Evolutionary conservation across 441 rosid species (phyloP).

Genomic region (Isatis lusitanica): DNA sequence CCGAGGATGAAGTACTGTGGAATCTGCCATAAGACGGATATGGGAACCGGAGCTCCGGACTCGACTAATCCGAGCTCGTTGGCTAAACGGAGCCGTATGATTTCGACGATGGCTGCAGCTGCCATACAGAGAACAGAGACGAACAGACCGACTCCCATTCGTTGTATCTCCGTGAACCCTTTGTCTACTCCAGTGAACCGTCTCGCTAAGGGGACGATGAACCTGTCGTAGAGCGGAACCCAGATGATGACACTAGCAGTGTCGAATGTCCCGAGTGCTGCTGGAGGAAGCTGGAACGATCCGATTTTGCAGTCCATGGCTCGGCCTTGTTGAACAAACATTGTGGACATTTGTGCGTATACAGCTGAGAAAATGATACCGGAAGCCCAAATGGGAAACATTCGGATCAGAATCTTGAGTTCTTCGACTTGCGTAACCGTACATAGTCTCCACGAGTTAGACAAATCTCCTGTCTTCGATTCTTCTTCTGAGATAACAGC

Average conservation of each 20-base stretch:
- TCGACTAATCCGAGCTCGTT: constrained; percentile 70
- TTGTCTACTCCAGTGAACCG: constrained; percentile 72
- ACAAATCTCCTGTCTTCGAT: constrained; percentile 47
- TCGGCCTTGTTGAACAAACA: constrained; percentile 93
- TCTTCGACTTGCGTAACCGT: constrained; percentile 92
- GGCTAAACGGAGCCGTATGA: constrained; percentile 58
- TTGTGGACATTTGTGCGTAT: constrained; percentile 75
- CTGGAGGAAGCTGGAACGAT: constrained; percentile 83
- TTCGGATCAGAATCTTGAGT: constrained; percentile 74
- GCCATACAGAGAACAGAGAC: constrained; percentile 65
- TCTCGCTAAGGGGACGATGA: constrained; percentile 79
- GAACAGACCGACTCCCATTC: constrained; percentile 86
- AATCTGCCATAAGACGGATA: constrained; percentile 81
- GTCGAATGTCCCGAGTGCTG: constrained; percentile 69
- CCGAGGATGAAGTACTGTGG: constrained; percentile 79
- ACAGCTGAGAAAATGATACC: constrained; percentile 79
- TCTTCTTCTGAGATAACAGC: constrained; percentile 71
- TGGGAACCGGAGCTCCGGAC: constrained; percentile 51
- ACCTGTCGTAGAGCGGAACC: constrained; percentile 75
- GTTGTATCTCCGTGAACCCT: constrained; percentile 80
- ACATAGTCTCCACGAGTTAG: constrained; percentile 74
- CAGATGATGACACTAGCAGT: constrained; percentile 69
- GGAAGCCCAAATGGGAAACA: constrained; percentile 90
- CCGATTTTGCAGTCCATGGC: constrained; percentile 74
- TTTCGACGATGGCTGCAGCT: constrained; percentile 83